Percentiles rank a stretch among this genome's conserved stretches.
These are phyloP conservation scores for Nicotiana attenuata DNA, from an alignment of 257 asterid genomes.

Conservation along the genomic window DNA sequence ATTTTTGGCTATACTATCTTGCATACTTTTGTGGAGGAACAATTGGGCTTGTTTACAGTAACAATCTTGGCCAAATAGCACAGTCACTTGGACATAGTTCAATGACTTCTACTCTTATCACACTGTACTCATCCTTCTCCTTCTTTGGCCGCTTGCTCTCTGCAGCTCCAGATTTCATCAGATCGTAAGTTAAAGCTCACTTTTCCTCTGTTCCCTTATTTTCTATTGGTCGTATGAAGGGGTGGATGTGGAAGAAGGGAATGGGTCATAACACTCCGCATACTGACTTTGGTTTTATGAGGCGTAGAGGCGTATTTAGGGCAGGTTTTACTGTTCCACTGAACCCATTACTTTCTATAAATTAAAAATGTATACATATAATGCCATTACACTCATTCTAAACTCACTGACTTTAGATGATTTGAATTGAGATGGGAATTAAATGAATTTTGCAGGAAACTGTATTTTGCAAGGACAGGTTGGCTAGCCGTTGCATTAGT, in stretches of 20 bases:
- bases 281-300: background rate
- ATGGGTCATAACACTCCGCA: background rate
- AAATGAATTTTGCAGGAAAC: constrained; percentile 39
- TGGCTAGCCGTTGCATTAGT: constrained; percentile 74
- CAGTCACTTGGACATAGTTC: constrained; percentile 69
- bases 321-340: background rate
- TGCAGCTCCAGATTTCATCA: constrained; percentile 70
- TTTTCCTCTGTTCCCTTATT: background rate
- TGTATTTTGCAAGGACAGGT: constrained; percentile 75
- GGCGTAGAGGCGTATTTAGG: background rate
- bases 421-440: background rate
- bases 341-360: background rate
- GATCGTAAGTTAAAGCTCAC: constrained; percentile 43
- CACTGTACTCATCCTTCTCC: constrained; percentile 74
- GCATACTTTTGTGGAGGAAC: constrained; percentile 90
- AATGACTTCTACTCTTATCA: constrained; percentile 53
- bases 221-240: background rate
- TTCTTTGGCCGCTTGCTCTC: constrained; percentile 95
- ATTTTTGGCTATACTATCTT: constrained; percentile 73
- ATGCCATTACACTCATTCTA: background rate
- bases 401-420: background rate
- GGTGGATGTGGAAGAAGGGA: background rate
- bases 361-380: background rate
- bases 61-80: constrained; percentile 86
- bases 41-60: constrained; percentile 82